A percentile compares a stretch with the other conserved stretches of the same genome.
Evolutionary conservation across 495 filamentous ascomycete genomes (phyloP).

Genomic region (Recurvomyces mirabilis): DNA sequence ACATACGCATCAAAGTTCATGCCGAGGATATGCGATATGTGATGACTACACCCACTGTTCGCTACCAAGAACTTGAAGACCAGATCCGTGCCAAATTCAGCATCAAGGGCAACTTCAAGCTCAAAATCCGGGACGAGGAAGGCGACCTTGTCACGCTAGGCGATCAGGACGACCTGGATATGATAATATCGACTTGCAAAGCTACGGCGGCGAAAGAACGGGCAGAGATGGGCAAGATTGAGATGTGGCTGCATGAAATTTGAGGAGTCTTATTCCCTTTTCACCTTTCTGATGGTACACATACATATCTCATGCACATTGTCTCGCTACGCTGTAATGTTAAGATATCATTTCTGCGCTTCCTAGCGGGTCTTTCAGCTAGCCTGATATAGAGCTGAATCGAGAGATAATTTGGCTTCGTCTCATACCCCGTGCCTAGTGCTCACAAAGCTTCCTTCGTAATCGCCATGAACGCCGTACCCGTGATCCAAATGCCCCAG

Average conservation of each 20-base stretch:
- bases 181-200: slow-evolving; percentile 59
- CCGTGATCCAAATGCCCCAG: no score
- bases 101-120: slow-evolving; percentile 56
- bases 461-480: no score
- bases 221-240: slow-evolving; percentile 84
- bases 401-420: no score
- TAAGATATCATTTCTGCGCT: no score
- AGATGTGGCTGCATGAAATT: slow-evolving; percentile 44
- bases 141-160: slow-evolving; percentile 94
- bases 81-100: slow-evolving; percentile 78
- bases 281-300: no score
- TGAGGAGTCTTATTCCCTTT: no score
- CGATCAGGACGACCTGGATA: slow-evolving; percentile 90
- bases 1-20: slow-evolving; percentile 86
- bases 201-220: slow-evolving; percentile 59
- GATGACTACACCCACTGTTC: slow-evolving; percentile 63
- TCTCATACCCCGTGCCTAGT: no score
- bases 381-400: no score
- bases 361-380: no score
- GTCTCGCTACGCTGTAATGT: no score
- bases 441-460: no score
- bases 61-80: slow-evolving; percentile 62
- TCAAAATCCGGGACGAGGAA: slow-evolving; percentile 77
- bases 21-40: slow-evolving; percentile 88
- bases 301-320: no score